Percentiles rank a stretch among this genome's conserved stretches.
These are phyloP conservation scores for Epithele typhae DNA, from an alignment of 768 basidiomycete genomes.

Conservation along the genomic window DNA sequence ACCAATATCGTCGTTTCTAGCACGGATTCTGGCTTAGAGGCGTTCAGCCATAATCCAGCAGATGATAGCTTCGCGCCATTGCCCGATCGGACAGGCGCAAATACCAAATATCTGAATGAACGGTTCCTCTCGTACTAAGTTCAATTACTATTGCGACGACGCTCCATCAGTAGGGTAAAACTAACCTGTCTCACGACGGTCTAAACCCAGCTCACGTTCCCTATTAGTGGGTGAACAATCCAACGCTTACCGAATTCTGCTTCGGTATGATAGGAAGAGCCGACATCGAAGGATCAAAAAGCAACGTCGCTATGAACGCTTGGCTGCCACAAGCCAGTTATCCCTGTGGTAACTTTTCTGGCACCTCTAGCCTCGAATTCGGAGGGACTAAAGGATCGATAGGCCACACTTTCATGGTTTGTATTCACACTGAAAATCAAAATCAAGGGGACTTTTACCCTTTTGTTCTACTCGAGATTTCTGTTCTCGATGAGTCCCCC, in stretches of 20 bases:
- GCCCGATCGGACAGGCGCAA: slow-evolving; percentile 75
- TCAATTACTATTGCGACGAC: slow-evolving; percentile 74
- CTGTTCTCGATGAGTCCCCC: slow-evolving; percentile 77
- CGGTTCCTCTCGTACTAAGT: slow-evolving; percentile 82
- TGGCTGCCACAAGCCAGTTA: slow-evolving; percentile 81
- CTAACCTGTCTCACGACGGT: slow-evolving; percentile 83
- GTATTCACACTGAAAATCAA: slow-evolving; percentile 80
- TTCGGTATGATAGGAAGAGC: slow-evolving; percentile 80
- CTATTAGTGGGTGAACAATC: slow-evolving; percentile 81
- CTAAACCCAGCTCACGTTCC: slow-evolving; percentile 81
- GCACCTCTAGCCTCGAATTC: slow-evolving; percentile 79
- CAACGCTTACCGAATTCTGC: slow-evolving; percentile 78
- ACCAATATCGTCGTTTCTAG: slow-evolving; percentile 70
- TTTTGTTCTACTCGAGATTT: slow-evolving; percentile 78
- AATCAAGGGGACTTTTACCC: slow-evolving; percentile 79
- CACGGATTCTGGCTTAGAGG: slow-evolving; percentile 82
- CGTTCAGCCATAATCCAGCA: slow-evolving; percentile 83
- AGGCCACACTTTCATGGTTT: slow-evolving; percentile 82
- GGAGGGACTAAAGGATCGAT: slow-evolving; percentile 76
- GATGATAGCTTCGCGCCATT: slow-evolving; percentile 78
- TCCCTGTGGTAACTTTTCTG: slow-evolving; percentile 78
- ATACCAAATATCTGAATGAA: slow-evolving; percentile 82
- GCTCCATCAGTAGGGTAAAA: slow-evolving; percentile 81
- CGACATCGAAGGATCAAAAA: slow-evolving; percentile 82
- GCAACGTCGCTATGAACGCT: slow-evolving; percentile 81